Evolutionary conservation across 139 green algal genomes (phyloP), one percentile per base, ranked within the genome.

Genomic region (Chlorella sp.): DNA sequence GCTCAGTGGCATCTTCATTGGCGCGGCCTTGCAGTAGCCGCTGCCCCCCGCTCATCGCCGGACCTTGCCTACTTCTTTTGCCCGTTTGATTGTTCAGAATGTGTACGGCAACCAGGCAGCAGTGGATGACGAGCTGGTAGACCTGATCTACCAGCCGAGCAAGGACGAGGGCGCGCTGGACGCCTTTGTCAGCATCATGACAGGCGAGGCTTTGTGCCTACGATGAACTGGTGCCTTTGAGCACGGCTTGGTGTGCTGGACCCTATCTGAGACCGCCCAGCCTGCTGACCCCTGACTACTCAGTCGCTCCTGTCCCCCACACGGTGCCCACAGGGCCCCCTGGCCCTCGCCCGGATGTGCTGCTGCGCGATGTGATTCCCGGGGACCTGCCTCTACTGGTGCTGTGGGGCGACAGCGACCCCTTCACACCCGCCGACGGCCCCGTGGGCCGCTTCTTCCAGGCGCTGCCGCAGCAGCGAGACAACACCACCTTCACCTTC

Each of bases 81-180:
- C n/a, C 68, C 36, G 20, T 41, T 38, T 60, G 90, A 21, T 75
- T 97, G n/a, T n/a, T 74, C 60, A 82, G n/a, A 78, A 69, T 26
- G 91, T 98, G 56, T 98, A 98, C 85, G 39, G 78, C 60, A 92
- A 98, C 84, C 55, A 83, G 20, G 65, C 74, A 12, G 84, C 90
- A 0, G 97, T 99, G 34, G 96, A 99, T 84, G 92, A 96, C 64
- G 96, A 95, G 74, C 89, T 99, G 44, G 93, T 99, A 6, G 88
- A 96, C 18, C 78, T 96, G 44, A 88, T 98, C 23, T 79, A 91
- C 28, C 65, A 34, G 4, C 93, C 95, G 16, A 90, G 92, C 13
- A 81, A 82, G 36, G 90, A 96, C 69, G 73, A 89, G 4, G 93
- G 92, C 11, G 96, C 96, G 5, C 83, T 98, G 38, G 92, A 97